Evolutionary conservation across 257 asterid species (phyloP).

Genomic region (Solanum piurae): DNA sequence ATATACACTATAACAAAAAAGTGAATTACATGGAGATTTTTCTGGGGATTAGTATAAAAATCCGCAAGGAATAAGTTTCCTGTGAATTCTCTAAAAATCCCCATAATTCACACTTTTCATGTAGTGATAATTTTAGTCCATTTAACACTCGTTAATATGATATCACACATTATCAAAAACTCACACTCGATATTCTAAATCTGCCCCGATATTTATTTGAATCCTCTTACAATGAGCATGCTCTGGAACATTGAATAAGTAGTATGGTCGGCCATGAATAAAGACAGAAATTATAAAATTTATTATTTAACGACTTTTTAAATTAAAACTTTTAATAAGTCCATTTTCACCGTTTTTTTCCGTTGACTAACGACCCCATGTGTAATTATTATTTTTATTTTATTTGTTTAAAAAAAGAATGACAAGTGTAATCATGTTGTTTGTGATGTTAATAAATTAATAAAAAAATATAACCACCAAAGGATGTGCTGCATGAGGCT

Average conservation of each 20-base stretch:
- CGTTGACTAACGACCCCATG: background rate
- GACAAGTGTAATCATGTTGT: background rate
- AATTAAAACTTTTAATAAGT: background rate
- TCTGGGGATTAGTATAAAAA: too few relatives aligned
- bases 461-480: too few relatives aligned
- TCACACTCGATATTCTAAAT: background rate
- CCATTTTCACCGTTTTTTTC: background rate
- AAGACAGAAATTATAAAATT: background rate
- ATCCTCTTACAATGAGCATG: background rate
- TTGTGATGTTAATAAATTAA: background rate
- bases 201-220: background rate
- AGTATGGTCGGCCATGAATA: background rate
- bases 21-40: too few relatives aligned
- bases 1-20: too few relatives aligned
- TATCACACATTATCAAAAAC: accelerated
- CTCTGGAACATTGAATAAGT: background rate
- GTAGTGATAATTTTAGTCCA: too few relatives aligned
- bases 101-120: too few relatives aligned
- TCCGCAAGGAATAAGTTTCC: too few relatives aligned
- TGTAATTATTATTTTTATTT: background rate
- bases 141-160: background rate
- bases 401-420: background rate
- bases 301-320: background rate
- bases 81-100: too few relatives aligned
- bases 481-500: too few relatives aligned